Conservation (phyloP, 257 asterid genomes). For the Cordia subcordata region DNA sequence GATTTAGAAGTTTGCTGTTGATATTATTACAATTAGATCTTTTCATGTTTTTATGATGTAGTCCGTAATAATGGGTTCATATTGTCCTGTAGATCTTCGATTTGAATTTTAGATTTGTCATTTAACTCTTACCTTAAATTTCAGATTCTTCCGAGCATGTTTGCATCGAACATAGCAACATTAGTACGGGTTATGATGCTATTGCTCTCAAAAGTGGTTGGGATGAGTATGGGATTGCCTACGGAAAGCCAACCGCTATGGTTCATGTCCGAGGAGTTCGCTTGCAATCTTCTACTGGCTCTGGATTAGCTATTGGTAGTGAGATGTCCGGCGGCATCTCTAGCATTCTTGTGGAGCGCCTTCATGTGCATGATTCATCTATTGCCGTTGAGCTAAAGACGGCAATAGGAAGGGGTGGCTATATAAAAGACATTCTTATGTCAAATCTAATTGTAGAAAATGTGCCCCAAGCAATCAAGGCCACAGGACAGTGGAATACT, state of each 20-base stretch:
- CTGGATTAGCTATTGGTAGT: constrained; percentile 66
- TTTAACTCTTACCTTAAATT: neutral
- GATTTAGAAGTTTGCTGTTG: too few species aligned
- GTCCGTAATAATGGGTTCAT: too few species aligned
- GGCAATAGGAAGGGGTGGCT: constrained; percentile 67
- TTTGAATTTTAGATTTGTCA: too few species aligned
- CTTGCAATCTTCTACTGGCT: constrained; percentile 46
- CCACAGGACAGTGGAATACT: constrained; percentile 44
- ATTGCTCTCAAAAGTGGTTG: constrained; percentile 77
- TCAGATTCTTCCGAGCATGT: constrained; percentile 32
- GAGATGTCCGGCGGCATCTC: constrained; percentile 91
- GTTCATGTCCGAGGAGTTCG: constrained; percentile 47
- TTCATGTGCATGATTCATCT: constrained; percentile 38
- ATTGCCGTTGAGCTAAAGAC: constrained; percentile 64
- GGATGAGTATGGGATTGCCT: constrained; percentile 74
- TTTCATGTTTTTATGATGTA: too few species aligned
- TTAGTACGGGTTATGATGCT: constrained; percentile 64
- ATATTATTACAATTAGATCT: too few species aligned
- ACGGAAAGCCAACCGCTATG: constrained; percentile 36
- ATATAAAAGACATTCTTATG: constrained; percentile 36
- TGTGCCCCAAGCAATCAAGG: constrained; percentile 48
- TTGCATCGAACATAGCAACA: constrained; percentile 68
- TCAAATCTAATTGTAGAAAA: constrained; percentile 40
- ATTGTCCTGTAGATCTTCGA: too few species aligned
- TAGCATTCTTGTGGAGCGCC: constrained; percentile 38